Conservation (phyloP, 116 monocot genomes). For the Thalassia testudinum region DNA sequence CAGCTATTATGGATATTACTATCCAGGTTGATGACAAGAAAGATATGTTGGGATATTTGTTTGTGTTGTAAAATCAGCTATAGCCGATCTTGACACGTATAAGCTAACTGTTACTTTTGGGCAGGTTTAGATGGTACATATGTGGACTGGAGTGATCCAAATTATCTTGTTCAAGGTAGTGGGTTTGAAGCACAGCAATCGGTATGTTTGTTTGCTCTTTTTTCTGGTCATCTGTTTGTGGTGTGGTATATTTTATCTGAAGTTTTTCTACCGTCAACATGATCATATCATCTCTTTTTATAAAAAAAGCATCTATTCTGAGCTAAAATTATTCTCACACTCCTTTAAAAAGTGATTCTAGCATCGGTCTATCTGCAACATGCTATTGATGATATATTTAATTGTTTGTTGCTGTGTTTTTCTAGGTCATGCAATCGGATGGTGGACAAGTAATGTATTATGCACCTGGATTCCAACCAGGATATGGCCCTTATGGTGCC, state of each 20-base stretch:
- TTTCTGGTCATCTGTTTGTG: neutral
- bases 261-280: neutral
- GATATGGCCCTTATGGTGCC: constrained; percentile 28
- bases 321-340: neutral
- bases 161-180: constrained; percentile 18
- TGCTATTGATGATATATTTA: neutral
- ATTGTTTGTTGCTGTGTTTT: neutral
- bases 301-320: neutral
- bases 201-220: constrained; percentile 21
- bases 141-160: constrained; percentile 28
- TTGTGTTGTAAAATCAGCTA: neutral
- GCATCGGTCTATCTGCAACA: constrained; percentile 4
- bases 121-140: constrained; percentile 14
- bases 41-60: neutral
- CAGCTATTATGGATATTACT: constrained; percentile 50
- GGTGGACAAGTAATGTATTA: constrained; percentile 40
- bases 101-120: neutral
- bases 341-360: neutral
- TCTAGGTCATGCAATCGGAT: constrained; percentile 51
- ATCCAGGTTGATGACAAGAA: constrained; percentile 39
- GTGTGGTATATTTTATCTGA: neutral
- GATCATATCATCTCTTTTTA: neutral
- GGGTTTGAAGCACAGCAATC: constrained; percentile 30
- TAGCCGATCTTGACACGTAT: neutral
- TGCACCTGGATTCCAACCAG: constrained; percentile 34